Base-by-base conservation (phyloP, 805 yeast species). In the Lipomyces mesembrius region DNA sequence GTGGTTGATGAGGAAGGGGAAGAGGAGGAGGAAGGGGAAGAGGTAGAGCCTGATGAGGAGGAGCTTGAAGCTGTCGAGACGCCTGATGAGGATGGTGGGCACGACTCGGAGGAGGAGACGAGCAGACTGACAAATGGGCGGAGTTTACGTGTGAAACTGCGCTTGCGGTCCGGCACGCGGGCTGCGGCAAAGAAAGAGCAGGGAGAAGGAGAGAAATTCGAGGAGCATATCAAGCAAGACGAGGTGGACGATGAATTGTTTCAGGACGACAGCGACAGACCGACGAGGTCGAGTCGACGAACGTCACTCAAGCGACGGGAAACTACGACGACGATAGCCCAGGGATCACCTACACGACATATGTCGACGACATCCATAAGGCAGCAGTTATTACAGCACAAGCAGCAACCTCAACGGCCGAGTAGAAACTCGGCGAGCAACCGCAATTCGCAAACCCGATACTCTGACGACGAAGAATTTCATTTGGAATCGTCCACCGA, bases 371-470 rank as follows among this genome's bases (percentile, higher is more conserved):
- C 62, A 12, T 63, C 71, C 25, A 63, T 67, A 17, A 64, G 71
- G 9, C 70, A 66, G 53, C 70, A 66, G 55, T 34, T 68, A 27
- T 32, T 68, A 20, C 67, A 62, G 29, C 67, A 66, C 32, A 62
- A 58, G 20, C 35, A 64, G 29, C 55, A 59, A 27, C 53, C 61
- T 8, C 12, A 29, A 3, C 64, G 27, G 27, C 39, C 22, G 17
- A 34, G 29, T 7, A 39, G 14, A 29, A 9, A 29, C 55, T 52
- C 55, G 7, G 35, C 25, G 17, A 39, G 59, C 11, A 57, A 77
- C 8, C 87, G 87, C 71, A 81, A 77, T 58, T 75, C 75, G 39
- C 76, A 74, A 59, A 78, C 76, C 32, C 73, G 61, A 9, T 64
- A 55, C 20, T 73, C 69, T 27, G 71, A 71, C 60, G 76, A 69